Conservation (phyloP, 2,329 filamentous ascomycete genomes). For the Trichoderma sp. region DNA sequence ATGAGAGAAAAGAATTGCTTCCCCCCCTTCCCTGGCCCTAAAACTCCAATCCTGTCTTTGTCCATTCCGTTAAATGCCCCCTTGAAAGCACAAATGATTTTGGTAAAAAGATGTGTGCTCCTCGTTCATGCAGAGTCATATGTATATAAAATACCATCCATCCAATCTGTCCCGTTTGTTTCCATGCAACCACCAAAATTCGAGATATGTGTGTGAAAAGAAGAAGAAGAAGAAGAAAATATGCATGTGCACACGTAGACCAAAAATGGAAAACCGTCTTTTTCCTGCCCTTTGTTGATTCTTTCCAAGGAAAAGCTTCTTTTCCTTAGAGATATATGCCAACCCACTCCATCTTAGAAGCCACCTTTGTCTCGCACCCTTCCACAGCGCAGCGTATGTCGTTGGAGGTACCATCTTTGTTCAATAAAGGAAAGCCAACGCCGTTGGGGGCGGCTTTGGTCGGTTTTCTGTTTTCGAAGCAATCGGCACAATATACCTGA, state of each 20-base stretch:
- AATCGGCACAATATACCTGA: slow-evolving; percentile 66
- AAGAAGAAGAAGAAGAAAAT: neutral
- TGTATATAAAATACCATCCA: neutral
- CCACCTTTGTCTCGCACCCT: slow-evolving; percentile 58
- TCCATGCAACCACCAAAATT: neutral
- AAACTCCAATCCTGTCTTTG: neutral
- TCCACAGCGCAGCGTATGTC: slow-evolving; percentile 61
- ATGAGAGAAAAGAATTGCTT: neutral
- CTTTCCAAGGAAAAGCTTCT: neutral
- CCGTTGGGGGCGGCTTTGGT: slow-evolving; percentile 41
- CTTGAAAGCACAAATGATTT: neutral
- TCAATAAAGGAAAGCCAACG: slow-evolving; percentile 46
- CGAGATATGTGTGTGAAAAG: neutral
- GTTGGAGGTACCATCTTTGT: slow-evolving; percentile 33
- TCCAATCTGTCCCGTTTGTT: neutral
- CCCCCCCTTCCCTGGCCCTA: neutral
- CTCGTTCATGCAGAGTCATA: neutral
- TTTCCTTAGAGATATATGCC: slow-evolving; percentile 59
- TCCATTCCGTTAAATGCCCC: neutral
- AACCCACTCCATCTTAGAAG: slow-evolving; percentile 61
- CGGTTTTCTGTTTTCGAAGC: slow-evolving; percentile 60
- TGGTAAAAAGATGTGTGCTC: neutral
- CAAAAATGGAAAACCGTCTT: neutral
- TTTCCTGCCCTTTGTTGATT: neutral
- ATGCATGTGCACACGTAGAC: neutral